Percentiles rank a stretch among this genome's conserved stretches.
phyloP scores from a whole-genome alignment of 331 rosid species.

The Quercus phellos region DNA sequence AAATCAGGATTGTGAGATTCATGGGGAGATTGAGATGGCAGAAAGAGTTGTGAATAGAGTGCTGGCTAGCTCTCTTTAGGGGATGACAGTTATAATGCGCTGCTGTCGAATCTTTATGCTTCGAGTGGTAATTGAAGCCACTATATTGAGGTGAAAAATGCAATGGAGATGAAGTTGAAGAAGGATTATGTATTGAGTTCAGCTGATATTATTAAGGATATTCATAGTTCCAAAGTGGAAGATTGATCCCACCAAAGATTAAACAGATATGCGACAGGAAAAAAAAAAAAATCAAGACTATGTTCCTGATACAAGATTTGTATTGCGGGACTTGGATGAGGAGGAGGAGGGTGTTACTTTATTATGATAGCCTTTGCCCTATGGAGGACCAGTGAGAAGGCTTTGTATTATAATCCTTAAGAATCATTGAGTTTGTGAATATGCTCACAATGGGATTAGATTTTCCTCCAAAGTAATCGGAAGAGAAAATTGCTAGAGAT shows the following conservation, averaged over 20 bases:
- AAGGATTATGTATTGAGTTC: slow-evolving; percentile 64
- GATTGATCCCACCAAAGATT: slow-evolving; percentile 55
- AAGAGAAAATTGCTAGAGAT: too few species aligned
- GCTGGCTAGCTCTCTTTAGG: slow-evolving; percentile 38
- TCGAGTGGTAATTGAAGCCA: slow-evolving; percentile 60
- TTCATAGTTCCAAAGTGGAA: slow-evolving; percentile 75
- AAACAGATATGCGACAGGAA: slow-evolving; percentile 30
- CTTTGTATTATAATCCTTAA: too few species aligned
- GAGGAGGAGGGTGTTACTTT: too few species aligned
- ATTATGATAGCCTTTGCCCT: too few species aligned
- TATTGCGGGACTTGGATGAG: neutral
- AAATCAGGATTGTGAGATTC: slow-evolving; percentile 56
- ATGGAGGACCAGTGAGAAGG: too few species aligned
- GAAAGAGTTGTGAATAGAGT: slow-evolving; percentile 44
- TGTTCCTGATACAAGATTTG: slow-evolving; percentile 44
- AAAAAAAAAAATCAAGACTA: slow-evolving; percentile 44
- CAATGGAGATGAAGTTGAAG: slow-evolving; percentile 44
- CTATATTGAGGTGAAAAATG: slow-evolving; percentile 58
- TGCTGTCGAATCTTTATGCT: slow-evolving; percentile 65
- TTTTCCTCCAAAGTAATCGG: too few species aligned
- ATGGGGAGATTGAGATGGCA: slow-evolving; percentile 58
- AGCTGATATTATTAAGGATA: slow-evolving; percentile 54
- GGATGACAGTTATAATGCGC: slow-evolving; percentile 54
- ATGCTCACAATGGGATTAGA: too few species aligned
- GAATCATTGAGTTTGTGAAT: too few species aligned